phyloP scores from a whole-genome alignment of 2,329 filamentous ascomycete species.

The Scedosporium apiospermum region DNA sequence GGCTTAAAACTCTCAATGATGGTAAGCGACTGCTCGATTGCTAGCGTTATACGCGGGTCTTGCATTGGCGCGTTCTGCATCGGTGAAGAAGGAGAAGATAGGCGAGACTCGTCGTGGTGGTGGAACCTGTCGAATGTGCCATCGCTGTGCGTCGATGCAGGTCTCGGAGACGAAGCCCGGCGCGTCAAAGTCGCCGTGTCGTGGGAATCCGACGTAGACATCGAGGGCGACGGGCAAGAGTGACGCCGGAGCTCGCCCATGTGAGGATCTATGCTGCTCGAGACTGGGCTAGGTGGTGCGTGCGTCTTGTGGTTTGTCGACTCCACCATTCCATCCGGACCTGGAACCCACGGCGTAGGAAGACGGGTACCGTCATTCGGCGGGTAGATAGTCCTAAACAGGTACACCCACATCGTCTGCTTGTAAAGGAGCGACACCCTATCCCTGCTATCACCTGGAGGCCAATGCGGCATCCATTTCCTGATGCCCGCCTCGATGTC shows the following conservation, averaged over 20 bases:
- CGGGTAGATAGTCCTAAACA: constrained; percentile 52
- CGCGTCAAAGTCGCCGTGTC: constrained; percentile 20
- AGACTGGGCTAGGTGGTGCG: background rate
- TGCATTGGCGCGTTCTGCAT: constrained; percentile 35
- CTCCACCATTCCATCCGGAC: background rate
- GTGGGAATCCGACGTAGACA: background rate
- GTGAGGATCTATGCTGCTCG: background rate
- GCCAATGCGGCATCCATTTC: constrained; percentile 61
- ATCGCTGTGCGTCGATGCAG: constrained; percentile 27
- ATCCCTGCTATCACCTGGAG: constrained; percentile 45
- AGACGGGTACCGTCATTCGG: constrained; percentile 20
- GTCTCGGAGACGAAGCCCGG: constrained; percentile 14
- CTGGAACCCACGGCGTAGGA: constrained; percentile 1
- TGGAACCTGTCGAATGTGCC: constrained; percentile 3
- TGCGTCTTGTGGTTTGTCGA: background rate
- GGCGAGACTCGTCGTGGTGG: background rate
- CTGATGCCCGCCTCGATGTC: constrained; percentile 67
- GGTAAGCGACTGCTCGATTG: constrained; percentile 46
- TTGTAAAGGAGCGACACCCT: constrained; percentile 50
- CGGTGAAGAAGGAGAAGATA: constrained; percentile 35
- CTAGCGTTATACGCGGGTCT: constrained; percentile 40
- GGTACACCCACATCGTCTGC: constrained; percentile 57
- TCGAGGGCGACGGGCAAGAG: background rate
- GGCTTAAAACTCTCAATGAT: constrained; percentile 47
- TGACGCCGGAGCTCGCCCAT: background rate